Evolutionary conservation across 805 yeast genomes (phyloP).

Genomic region (Schwanniomyces pseudopolymorphus): DNA sequence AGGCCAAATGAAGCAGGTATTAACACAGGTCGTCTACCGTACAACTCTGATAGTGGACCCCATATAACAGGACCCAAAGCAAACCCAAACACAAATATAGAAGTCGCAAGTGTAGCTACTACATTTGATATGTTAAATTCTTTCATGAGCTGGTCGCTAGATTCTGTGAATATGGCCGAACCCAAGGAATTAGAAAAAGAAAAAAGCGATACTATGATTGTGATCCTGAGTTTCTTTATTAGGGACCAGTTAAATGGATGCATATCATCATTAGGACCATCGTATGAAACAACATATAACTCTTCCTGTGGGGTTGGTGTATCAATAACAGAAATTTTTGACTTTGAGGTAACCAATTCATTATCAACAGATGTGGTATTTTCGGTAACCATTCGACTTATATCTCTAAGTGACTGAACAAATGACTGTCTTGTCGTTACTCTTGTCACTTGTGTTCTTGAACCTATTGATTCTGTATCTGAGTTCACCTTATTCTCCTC

Average conservation of each 20-base stretch:
- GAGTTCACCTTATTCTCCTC: background rate
- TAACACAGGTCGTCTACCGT: conserved; percentile 43
- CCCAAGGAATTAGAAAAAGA: conserved; percentile 62
- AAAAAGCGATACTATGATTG: conserved; percentile 27
- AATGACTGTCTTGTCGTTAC: background rate
- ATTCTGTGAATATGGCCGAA: conserved; percentile 78
- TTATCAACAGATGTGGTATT: background rate
- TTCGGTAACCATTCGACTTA: background rate
- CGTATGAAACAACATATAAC: conserved; percentile 63
- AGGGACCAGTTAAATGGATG: conserved; percentile 80
- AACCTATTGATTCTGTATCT: background rate
- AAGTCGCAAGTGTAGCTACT: conserved; percentile 70
- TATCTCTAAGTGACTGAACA: background rate
- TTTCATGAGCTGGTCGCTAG: conserved; percentile 45
- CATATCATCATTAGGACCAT: conserved; percentile 75
- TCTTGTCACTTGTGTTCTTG: conserved; percentile 1
- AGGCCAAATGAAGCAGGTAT: conserved; percentile 40
- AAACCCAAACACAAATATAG: conserved; percentile 84
- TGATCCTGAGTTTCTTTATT: conserved; percentile 19
- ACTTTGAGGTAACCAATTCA: background rate
- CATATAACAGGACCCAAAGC: conserved; percentile 90
- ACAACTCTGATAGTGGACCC: conserved; percentile 45
- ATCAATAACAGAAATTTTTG: background rate
- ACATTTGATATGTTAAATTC: conserved; percentile 59
- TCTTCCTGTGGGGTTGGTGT: background rate